Evolutionary conservation across 164 flowering plant species (phyloP), one percentile per base, ranked within the genome.

Genomic region (Chimonanthus praecox): DNA sequence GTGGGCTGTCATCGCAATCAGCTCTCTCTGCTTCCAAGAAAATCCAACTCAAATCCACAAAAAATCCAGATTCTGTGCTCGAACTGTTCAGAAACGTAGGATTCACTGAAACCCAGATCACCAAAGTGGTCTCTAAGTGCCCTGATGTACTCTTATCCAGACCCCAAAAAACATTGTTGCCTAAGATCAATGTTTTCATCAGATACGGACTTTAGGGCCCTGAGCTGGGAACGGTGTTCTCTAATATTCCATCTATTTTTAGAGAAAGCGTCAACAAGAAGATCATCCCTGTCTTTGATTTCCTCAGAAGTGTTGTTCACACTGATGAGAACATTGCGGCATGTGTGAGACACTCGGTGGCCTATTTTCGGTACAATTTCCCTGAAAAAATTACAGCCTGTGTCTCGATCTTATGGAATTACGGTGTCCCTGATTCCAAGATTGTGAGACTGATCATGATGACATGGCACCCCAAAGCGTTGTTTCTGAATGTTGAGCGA

Each of bases 51-150:
- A 60, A 47, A 21, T 18, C 20, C 71, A 5, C 43, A 4, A 44
- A 74, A 15, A 61, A 74, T 16, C 72, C 72, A 13, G 21, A 48
- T 11, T 20, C 71, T 10, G 72, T 69, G 6, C 46, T 74, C 45
- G 61, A 58, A n/a, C 68, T 67, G 58, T 50, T 74, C 6, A 69
- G 46, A 60, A 8, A 20, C 11, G 18, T 45, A 11, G 72, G 72
- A 68, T 61, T 74, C 47, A 10, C 61, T 3, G 20, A 68, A 11
- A 67, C 72, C 71, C 71, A 54, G n/a, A 74, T 74, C 67, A 4
- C 46, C 16, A 58, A 10, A 33, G 10, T 74, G 13, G 47, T 74
- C 47, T 20, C 61, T 6, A 11, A 3, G 13, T 5, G 49, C 21
- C 77, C 77, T 46, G 16, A 6, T 16, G 16, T 74, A 2, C 72